phyloP scores from a whole-genome alignment of 345 rosid genomes.

The Carallia brachiata region DNA sequence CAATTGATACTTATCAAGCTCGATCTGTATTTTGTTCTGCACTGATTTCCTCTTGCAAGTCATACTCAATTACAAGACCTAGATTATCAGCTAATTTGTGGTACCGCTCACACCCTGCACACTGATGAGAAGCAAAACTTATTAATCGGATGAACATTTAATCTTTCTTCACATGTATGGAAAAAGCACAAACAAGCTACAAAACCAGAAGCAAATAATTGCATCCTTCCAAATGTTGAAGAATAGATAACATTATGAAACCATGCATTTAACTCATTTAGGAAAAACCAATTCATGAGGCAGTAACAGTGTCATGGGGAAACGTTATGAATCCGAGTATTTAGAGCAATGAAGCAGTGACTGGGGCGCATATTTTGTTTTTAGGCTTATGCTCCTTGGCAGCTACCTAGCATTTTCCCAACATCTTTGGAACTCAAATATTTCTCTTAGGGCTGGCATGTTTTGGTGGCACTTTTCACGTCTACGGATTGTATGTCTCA shows the following conservation, averaged over 20 bases:
- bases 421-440: too few species aligned
- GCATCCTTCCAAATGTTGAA: neutral
- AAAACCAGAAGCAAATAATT: neutral
- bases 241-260: too few species aligned
- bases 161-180: neutral
- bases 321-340: neutral
- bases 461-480: too few species aligned
- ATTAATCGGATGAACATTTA: constrained; percentile 18
- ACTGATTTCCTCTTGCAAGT: constrained; percentile 50
- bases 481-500: neutral
- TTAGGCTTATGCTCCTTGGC: neutral
- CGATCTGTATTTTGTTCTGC: constrained; percentile 40
- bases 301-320: neutral
- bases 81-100: constrained; percentile 91
- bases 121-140: constrained; percentile 43
- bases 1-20: constrained; percentile 30
- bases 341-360: neutral
- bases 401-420: too few species aligned
- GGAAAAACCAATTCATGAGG: neutral
- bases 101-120: constrained; percentile 86
- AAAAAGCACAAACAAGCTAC: neutral
- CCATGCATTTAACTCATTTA: neutral
- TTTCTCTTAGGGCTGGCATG: too few species aligned
- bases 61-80: constrained; percentile 79
- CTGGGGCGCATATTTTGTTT: neutral